Evolutionary conservation across 2,329 filamentous ascomycete genomes (phyloP).

Genomic region (Ophiocordyceps sinensis): DNA sequence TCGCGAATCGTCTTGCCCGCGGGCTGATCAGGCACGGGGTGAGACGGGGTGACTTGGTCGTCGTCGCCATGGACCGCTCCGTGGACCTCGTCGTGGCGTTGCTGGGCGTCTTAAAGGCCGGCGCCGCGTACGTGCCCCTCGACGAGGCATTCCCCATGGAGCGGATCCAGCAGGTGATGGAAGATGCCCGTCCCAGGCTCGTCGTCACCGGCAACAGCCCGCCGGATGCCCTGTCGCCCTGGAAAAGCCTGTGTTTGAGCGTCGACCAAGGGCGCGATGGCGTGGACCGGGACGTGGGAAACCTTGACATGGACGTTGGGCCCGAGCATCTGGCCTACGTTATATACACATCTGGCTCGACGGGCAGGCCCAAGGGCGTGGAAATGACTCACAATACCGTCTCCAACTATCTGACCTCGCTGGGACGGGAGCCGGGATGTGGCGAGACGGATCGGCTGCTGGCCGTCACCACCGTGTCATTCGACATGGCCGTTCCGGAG

Average conservation of each 20-base stretch:
- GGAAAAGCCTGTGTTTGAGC: background rate
- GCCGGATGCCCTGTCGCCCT: background rate
- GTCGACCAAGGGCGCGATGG: slow-evolving; percentile 1
- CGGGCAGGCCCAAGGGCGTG: background rate
- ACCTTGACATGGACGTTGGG: background rate
- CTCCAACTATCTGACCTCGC: slow-evolving; percentile 4
- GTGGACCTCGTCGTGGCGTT: slow-evolving; percentile 6
- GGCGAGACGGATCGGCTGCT: slow-evolving; percentile 5
- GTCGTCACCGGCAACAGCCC: slow-evolving; percentile 2
- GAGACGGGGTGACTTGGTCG: slow-evolving; percentile 4
- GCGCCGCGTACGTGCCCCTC: slow-evolving; percentile 7
- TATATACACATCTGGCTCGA: background rate
- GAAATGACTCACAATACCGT: slow-evolving; percentile 1
- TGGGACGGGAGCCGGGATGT: slow-evolving; percentile 5
- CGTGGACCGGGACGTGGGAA: background rate
- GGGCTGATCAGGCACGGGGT: slow-evolving; percentile 1
- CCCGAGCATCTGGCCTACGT: background rate
- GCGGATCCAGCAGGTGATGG: slow-evolving; percentile 6
- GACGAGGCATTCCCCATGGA: slow-evolving; percentile 6
- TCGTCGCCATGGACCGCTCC: slow-evolving; percentile 5
- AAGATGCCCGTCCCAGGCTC: slow-evolving; percentile 5
- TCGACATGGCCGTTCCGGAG: slow-evolving; percentile 7
- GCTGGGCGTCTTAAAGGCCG: slow-evolving; percentile 6
- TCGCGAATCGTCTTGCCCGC: slow-evolving; percentile 3
- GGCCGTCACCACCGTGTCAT: slow-evolving; percentile 7